Evolutionary conservation across 805 yeast genomes (phyloP).

Genomic region (Brettanomyces sp.): DNA sequence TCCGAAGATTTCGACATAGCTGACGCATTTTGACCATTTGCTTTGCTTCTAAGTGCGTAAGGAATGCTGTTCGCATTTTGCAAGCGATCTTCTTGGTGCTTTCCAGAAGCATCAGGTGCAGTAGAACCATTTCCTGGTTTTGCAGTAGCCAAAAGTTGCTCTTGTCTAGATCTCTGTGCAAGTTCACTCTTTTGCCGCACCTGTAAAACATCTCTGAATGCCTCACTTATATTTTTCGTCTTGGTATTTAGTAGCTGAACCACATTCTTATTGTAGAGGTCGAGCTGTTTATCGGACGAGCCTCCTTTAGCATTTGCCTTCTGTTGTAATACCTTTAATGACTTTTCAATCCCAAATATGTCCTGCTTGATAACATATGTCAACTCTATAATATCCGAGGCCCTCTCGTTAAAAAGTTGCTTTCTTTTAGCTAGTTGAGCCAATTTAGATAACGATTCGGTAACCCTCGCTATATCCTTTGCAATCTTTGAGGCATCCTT

Average conservation of each 20-base stretch:
- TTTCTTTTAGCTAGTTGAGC: conserved; percentile 79
- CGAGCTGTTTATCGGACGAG: conserved; percentile 50
- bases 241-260: conserved; percentile 80
- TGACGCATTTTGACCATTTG: background rate
- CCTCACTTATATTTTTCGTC: conserved; percentile 86
- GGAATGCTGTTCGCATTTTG: conserved; percentile 10
- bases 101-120: conserved; percentile 2
- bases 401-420: conserved; percentile 88
- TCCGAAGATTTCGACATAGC: conserved; percentile 16
- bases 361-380: conserved; percentile 85
- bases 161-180: conserved; percentile 72
- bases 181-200: conserved; percentile 78
- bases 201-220: conserved; percentile 83
- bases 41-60: conserved; percentile 17
- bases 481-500: conserved; percentile 73
- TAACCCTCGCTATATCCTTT: conserved; percentile 78
- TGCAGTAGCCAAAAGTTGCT: conserved; percentile 61
- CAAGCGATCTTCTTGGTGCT: background rate
- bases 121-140: conserved; percentile 15
- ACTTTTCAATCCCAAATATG: conserved; percentile 69
- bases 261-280: conserved; percentile 75
- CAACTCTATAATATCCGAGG: conserved; percentile 85
- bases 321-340: conserved; percentile 51
- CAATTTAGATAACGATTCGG: conserved; percentile 68
- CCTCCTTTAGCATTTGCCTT: conserved; percentile 31